Conservation (phyloP, 176 grass and related monocot species). For the Cenchrus purpureus region DNA sequence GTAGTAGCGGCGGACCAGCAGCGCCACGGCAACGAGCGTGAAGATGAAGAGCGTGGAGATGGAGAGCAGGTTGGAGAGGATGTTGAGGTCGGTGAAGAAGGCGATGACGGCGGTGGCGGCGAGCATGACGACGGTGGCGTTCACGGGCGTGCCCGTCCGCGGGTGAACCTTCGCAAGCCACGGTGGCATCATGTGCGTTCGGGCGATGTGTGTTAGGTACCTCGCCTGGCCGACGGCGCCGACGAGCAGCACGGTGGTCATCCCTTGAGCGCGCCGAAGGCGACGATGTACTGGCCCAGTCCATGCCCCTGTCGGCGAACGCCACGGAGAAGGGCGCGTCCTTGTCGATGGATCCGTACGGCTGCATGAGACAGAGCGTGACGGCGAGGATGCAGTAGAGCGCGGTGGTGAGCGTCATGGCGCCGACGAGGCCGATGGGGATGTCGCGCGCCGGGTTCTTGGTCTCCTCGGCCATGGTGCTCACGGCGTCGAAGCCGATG, state of each 20-base stretch:
- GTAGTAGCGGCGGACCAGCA: slow-evolving; percentile 65
- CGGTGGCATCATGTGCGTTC: slow-evolving; percentile 68
- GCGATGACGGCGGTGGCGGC: slow-evolving; percentile 57
- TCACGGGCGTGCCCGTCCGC: slow-evolving; percentile 51
- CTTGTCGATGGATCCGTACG: slow-evolving; percentile 40
- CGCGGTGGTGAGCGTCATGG: slow-evolving; percentile 59
- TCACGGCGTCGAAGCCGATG: slow-evolving; percentile 90
- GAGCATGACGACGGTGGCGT: slow-evolving; percentile 75
- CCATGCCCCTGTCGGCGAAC: slow-evolving; percentile 47
- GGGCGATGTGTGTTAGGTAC: slow-evolving; percentile 70
- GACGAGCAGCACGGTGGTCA: slow-evolving; percentile 79
- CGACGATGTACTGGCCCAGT: slow-evolving; percentile 77
- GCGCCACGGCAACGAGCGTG: slow-evolving; percentile 67
- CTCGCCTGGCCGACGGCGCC: slow-evolving; percentile 62
- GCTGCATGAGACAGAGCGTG: slow-evolving; percentile 68
- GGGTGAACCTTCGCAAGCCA: slow-evolving; percentile 58
- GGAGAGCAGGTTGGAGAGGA: slow-evolving; percentile 68
- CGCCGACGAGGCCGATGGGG: slow-evolving; percentile 72
- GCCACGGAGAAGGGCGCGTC: slow-evolving; percentile 76
- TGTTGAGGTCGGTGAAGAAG: slow-evolving; percentile 61
- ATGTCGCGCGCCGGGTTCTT: slow-evolving; percentile 78
- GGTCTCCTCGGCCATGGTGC: slow-evolving; percentile 97
- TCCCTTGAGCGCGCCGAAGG: slow-evolving; percentile 75
- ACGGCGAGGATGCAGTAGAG: slow-evolving; percentile 66
- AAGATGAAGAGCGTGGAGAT: slow-evolving; percentile 86